phyloP scores from a whole-genome alignment of 1,284 basidiomycete species.

The Apiotrichum montevideense region DNA sequence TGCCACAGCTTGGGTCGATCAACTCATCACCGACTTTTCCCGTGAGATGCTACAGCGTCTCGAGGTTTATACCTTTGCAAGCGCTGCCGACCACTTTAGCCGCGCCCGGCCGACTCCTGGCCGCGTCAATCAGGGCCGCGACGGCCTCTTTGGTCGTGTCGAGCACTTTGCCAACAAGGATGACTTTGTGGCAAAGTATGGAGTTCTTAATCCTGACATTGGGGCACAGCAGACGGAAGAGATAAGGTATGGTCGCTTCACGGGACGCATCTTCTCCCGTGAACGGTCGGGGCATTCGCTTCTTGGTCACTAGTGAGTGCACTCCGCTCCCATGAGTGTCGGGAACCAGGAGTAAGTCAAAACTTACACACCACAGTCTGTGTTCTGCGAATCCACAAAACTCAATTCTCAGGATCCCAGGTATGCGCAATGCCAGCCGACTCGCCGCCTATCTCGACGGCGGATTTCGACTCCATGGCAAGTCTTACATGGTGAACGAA shows the following conservation, averaged over 20 bases:
- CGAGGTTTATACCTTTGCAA: constrained; percentile 35
- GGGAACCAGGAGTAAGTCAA: too few relatives aligned
- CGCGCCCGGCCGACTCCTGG: background rate
- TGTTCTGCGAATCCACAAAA: background rate
- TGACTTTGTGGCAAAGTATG: background rate
- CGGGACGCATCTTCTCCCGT: background rate
- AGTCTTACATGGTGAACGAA: background rate
- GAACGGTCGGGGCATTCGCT: background rate
- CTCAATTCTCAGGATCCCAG: background rate
- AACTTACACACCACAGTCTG: background rate
- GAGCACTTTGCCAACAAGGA: constrained; percentile 29
- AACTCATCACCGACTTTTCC: constrained; percentile 27
- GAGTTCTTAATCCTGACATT: background rate
- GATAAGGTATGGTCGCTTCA: background rate
- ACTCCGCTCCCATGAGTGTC: background rate
- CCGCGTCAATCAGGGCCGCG: background rate
- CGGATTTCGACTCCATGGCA: background rate
- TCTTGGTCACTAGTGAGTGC: background rate
- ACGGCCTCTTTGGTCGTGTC: constrained; percentile 14
- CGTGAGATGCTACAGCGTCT: constrained; percentile 18
- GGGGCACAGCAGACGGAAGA: background rate
- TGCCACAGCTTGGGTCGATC: constrained; percentile 24
- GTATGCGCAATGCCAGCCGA: background rate
- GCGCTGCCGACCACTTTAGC: constrained; percentile 30
- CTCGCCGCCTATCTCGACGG: background rate